These are phyloP conservation scores for Huntiella decipiens DNA, from an alignment of 2,329 filamentous ascomycete species.

Conservation along the genomic window DNA sequence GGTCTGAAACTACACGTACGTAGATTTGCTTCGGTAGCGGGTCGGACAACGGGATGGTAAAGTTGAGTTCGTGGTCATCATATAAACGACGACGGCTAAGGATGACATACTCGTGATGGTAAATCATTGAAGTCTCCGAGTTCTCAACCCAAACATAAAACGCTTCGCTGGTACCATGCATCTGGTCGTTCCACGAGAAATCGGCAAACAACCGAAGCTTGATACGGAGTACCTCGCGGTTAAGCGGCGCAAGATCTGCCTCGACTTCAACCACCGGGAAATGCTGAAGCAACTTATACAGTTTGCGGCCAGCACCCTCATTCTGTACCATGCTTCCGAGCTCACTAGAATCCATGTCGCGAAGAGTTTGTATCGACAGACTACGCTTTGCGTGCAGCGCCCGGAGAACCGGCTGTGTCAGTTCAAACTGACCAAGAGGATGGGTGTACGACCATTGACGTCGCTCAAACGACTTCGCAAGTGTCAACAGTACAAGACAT, in stretches of 20 bases:
- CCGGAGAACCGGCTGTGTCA: slow-evolving; percentile 64
- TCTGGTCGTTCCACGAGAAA: slow-evolving; percentile 83
- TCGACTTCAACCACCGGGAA: slow-evolving; percentile 87
- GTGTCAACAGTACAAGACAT: slow-evolving; percentile 71
- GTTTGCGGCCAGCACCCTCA: slow-evolving; percentile 62
- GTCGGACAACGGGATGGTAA: slow-evolving; percentile 87
- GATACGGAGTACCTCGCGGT: slow-evolving; percentile 85
- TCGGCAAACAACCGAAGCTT: slow-evolving; percentile 72
- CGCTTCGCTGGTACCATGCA: slow-evolving; percentile 85
- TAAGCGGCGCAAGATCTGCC: slow-evolving; percentile 85
- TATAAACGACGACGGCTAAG: slow-evolving; percentile 75
- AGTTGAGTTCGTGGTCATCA: slow-evolving; percentile 94
- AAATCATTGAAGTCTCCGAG: slow-evolving; percentile 91
- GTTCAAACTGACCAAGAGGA: slow-evolving; percentile 84
- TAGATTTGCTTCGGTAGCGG: slow-evolving; percentile 92
- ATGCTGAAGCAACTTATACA: slow-evolving; percentile 65
- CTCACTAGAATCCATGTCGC: slow-evolving; percentile 84
- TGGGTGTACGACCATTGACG: slow-evolving; percentile 91
- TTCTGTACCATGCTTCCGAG: slow-evolving; percentile 88
- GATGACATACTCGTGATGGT: slow-evolving; percentile 94
- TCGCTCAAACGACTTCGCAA: slow-evolving; percentile 95
- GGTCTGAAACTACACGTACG: slow-evolving; percentile 79
- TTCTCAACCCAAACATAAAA: slow-evolving; percentile 99
- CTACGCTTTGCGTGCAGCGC: slow-evolving; percentile 68
- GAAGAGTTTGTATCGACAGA: slow-evolving; percentile 60